These are phyloP conservation scores for Henningerozyma blattae DNA, from an alignment of 805 yeast species.

Conservation along the genomic window DNA sequence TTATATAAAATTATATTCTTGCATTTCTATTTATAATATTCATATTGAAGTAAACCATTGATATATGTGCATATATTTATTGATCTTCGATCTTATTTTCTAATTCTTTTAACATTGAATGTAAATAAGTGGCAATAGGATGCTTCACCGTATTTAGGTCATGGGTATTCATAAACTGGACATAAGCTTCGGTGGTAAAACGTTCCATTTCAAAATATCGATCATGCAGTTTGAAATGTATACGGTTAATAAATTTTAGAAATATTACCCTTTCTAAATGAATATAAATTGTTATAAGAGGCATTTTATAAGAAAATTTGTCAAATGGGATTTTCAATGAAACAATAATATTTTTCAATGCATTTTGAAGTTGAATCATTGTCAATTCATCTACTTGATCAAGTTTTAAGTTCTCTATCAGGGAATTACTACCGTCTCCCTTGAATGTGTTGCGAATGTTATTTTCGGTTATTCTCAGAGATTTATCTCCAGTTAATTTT, in stretches of 20 bases:
- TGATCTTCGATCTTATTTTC: conserved; percentile 1
- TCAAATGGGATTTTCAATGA: conserved; percentile 23
- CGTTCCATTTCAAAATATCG: conserved; percentile 18
- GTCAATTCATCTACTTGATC: conserved; percentile 19
- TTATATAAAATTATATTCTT: too few species aligned
- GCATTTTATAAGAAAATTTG: conserved; percentile 17
- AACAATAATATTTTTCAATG: conserved; percentile 24
- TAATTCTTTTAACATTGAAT: too few species aligned
- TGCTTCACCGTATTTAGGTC: conserved; percentile 12
- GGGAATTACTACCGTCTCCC: too few species aligned
- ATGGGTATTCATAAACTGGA: conserved; percentile 11
- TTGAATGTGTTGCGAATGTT: conserved; percentile 2
- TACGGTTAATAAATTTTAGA: conserved; percentile 21
- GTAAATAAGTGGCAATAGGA: conserved; percentile 19
- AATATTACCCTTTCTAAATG: conserved; percentile 19
- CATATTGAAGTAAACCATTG: neutral
- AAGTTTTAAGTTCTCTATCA: conserved; percentile 4
- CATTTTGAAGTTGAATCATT: conserved; percentile 22
- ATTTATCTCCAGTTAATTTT: conserved; percentile 2
- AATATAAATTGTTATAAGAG: conserved; percentile 15
- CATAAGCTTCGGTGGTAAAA: conserved; percentile 13
- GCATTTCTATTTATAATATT: neutral
- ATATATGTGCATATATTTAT: neutral
- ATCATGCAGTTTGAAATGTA: conserved; percentile 22
- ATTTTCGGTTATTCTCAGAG: conserved; percentile 6